Base-by-base conservation (phyloP, 75 land plant species). In the Sequoia sempervirens region DNA sequence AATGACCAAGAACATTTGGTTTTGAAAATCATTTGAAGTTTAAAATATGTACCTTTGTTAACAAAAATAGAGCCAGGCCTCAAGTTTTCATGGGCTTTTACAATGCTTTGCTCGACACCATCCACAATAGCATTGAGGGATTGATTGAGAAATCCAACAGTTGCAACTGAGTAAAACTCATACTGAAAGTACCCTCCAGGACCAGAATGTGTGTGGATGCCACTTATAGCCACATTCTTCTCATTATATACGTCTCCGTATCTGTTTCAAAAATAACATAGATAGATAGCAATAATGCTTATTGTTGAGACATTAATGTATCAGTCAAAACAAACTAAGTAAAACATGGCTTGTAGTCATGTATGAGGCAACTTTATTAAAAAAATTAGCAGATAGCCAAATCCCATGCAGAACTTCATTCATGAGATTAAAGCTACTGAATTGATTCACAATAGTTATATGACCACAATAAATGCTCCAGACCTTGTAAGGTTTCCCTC, bases 161-260 rank as follows among this genome's bases (percentile, higher is more conserved):
- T 94, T 82, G 99, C 95, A 36, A 96, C 87, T 91, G 73, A 70
- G 78, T 97, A 97, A 28, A 96, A 91, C 79, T 92, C 89, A 88
- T 97, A 93, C 79, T 97, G 99, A 79, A 97, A 92, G 87, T 94
- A 97, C 18, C 99, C 99, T n/a, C 99, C 99, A 73, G 99, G 99
- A 11, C 97, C 99, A 47, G 99, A 96, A 86, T 98, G 99, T 1
- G 99, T 98, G 83, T 98, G 99, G 80, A 93, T 98, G 26, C 99
- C 99, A 86, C 99, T 98, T 69, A 98, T 94, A 26, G 95, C 95
- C 66, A 96, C 99, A 91, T 98, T 98, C 81, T 98, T 85, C 87
- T 93, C 96, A 66, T 85, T 96, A 75, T 98, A 98, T 2, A 94
- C 79, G 83, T 90, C 87, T 3, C 95, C 99, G 86, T 96, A 98